Evolutionary conservation across 2,329 filamentous ascomycete species (phyloP).

Genomic region (Plenodomus lindquistii): DNA sequence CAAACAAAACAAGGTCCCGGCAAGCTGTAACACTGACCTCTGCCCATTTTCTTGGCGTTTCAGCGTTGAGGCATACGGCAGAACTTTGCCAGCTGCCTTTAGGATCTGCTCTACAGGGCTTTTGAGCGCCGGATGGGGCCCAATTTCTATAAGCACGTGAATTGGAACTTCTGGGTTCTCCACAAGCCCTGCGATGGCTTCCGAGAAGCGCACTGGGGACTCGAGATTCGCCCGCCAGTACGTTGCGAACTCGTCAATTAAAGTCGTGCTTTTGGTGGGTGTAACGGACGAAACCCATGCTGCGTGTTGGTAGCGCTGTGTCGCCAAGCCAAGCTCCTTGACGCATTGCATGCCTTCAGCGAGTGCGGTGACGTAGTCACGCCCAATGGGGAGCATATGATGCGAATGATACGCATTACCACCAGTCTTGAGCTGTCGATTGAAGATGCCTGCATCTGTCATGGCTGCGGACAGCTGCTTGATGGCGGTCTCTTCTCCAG

Average conservation of each 20-base stretch:
- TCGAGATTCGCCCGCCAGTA: slow-evolving; percentile 29
- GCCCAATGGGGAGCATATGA: slow-evolving; percentile 24
- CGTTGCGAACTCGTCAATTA: not conserved
- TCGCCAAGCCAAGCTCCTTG: not conserved
- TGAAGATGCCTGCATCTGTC: slow-evolving; percentile 7
- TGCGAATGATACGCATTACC: slow-evolving; percentile 34
- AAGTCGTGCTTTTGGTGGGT: not conserved
- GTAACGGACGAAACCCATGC: slow-evolving; percentile 2
- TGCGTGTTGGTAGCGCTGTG: not conserved
- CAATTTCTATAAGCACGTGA: slow-evolving; percentile 16
- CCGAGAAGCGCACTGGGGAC: slow-evolving; percentile 19
- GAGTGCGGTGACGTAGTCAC: slow-evolving; percentile 9
- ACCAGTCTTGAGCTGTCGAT: slow-evolving; percentile 15
- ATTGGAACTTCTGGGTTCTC: not conserved
- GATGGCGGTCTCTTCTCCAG: slow-evolving; percentile 14
- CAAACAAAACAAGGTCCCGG: slow-evolving; percentile 18
- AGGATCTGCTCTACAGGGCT: slow-evolving; percentile 46
- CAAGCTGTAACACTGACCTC: slow-evolving; percentile 10
- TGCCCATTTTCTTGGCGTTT: slow-evolving; percentile 11
- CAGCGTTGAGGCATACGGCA: slow-evolving; percentile 8
- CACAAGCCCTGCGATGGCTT: slow-evolving; percentile 7
- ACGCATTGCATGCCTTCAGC: not conserved
- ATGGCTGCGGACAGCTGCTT: slow-evolving; percentile 47
- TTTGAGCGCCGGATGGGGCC: slow-evolving; percentile 46
- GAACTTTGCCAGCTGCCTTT: slow-evolving; percentile 7